phyloP scores from a whole-genome alignment of 768 basidiomycete genomes.

The Boletus eberwhitei region DNA sequence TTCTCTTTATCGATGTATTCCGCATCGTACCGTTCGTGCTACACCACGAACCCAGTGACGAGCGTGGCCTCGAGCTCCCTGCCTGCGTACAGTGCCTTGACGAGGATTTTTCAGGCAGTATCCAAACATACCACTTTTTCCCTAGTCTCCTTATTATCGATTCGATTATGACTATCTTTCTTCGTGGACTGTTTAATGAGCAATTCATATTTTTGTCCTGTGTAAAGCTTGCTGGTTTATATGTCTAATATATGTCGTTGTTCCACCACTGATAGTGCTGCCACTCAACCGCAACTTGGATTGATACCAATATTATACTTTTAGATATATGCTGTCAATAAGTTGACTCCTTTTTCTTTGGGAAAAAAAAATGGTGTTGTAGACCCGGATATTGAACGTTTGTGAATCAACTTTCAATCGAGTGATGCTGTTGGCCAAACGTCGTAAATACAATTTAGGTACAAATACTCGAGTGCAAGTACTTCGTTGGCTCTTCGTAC shows the following conservation, averaged over 20 bases:
- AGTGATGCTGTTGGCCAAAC: too few species aligned
- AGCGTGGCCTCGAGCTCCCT: conserved; percentile 55
- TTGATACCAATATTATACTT: too few species aligned
- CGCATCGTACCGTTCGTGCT: conserved; percentile 63
- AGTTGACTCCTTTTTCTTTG: too few species aligned
- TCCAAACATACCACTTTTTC: conserved; percentile 7
- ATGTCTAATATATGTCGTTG: conserved; percentile 10
- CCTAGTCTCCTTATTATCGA: background rate
- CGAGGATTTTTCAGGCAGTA: conserved; percentile 25
- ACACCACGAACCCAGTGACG: conserved; percentile 57
- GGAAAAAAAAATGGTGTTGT: too few species aligned
- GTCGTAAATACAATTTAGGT: too few species aligned
- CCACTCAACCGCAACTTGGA: too few species aligned
- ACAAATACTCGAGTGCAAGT: too few species aligned
- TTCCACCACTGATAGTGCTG: background rate
- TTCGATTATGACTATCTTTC: conserved; percentile 3
- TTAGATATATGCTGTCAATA: too few species aligned
- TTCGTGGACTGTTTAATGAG: conserved; percentile 14
- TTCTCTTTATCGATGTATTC: conserved; percentile 50
- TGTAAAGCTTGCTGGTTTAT: conserved; percentile 9
- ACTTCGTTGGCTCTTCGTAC: too few species aligned
- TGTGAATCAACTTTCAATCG: too few species aligned
- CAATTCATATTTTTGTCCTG: background rate
- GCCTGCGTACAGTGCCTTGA: conserved; percentile 23
- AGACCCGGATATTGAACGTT: too few species aligned